These are phyloP conservation scores for Bolboschoenoplectus hybrid DNA, from an alignment of 202 grass and related monocot species.

Conservation along the genomic window DNA sequence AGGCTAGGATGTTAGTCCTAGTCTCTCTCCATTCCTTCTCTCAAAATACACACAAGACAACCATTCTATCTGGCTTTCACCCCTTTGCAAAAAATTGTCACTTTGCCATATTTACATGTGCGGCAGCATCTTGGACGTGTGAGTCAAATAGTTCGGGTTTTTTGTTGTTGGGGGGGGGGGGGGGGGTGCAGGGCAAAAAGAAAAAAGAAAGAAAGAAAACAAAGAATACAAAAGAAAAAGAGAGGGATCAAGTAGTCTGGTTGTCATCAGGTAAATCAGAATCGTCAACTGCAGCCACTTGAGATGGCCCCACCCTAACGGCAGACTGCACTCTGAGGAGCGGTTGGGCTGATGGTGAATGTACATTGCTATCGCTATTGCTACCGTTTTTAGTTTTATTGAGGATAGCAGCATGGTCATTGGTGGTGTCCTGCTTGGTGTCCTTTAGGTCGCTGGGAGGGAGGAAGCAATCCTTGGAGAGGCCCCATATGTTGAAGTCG, in stretches of 20 bases:
- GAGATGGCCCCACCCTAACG: slow-evolving; percentile 67
- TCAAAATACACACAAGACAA: slow-evolving; percentile 48
- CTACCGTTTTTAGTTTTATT: slow-evolving; percentile 31
- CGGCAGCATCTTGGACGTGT: slow-evolving; percentile 3
- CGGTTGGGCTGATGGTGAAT: slow-evolving; percentile 39
- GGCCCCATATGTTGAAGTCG: slow-evolving; percentile 93
- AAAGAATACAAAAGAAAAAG: slow-evolving; percentile 11
- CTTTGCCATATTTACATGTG: slow-evolving; percentile 64
- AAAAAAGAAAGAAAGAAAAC: too few relatives aligned
- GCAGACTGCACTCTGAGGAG: slow-evolving; percentile 30
- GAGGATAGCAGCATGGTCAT: background rate
- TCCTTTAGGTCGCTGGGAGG: slow-evolving; percentile 91
- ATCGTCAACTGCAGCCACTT: slow-evolving; percentile 83
- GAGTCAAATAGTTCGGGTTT: background rate
- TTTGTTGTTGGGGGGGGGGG: background rate
- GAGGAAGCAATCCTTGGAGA: slow-evolving; percentile 92
- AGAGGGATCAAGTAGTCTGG: slow-evolving; percentile 44
- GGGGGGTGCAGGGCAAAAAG: background rate
- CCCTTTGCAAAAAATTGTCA: slow-evolving; percentile 37
- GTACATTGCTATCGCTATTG: slow-evolving; percentile 40
- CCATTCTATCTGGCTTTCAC: background rate
- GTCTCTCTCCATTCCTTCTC: slow-evolving; percentile 48
- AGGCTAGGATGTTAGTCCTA: slow-evolving; percentile 37
- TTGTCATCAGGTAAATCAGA: slow-evolving; percentile 52
- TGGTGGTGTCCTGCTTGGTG: slow-evolving; percentile 44